Conservation (phyloP, 345 rosid species). For the Pseudoturritis turrita region DNA sequence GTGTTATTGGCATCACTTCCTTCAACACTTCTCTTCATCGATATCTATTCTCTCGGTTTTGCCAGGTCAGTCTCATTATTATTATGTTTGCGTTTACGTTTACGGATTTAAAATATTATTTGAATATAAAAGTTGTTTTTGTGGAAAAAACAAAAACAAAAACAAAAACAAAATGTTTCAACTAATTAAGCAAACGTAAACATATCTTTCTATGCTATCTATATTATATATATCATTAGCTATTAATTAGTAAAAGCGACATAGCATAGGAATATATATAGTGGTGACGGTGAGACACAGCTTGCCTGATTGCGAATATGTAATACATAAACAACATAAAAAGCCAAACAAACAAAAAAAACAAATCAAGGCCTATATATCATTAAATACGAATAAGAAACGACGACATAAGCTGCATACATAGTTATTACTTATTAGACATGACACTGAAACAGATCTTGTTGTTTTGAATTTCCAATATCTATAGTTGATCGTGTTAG, state of each 20-base stretch:
- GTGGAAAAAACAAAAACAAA: too few relatives aligned
- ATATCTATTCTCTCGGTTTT: conserved; percentile 40
- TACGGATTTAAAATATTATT: too few relatives aligned
- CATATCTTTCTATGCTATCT: background rate
- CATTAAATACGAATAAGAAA: conserved; percentile 18
- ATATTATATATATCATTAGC: too few relatives aligned
- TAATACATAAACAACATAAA: background rate
- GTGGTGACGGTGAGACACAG: conserved; percentile 10
- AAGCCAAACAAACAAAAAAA: background rate
- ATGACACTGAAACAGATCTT: conserved; percentile 14
- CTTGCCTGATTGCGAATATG: background rate
- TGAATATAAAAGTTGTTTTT: too few relatives aligned
- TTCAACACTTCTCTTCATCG: conserved; percentile 39
- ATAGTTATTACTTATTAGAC: conserved; percentile 25
- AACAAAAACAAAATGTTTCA: background rate
- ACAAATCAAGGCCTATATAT: background rate
- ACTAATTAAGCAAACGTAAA: background rate
- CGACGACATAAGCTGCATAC: conserved; percentile 9
- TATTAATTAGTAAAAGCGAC: too few relatives aligned
- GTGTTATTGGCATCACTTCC: conserved; percentile 44
- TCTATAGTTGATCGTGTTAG: conserved; percentile 17
- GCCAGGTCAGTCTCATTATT: conserved; percentile 39
- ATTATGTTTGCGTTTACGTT: background rate
- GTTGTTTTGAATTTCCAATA: background rate
- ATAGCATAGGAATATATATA: background rate